Base-by-base conservation (phyloP, 495 filamentous ascomycete species). In the Penicillium pancosmium region DNA sequence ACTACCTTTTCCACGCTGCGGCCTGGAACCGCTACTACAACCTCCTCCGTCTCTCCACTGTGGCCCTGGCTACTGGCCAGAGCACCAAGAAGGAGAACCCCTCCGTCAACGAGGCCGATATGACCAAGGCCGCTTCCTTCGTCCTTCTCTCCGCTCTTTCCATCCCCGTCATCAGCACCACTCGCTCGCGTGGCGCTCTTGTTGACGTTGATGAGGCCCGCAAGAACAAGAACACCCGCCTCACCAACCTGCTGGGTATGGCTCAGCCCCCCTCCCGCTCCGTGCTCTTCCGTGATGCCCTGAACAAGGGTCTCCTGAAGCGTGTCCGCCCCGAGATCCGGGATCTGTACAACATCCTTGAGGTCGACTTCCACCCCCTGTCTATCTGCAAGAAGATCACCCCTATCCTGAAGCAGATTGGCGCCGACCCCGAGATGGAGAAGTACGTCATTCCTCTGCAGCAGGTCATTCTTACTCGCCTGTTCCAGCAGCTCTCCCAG, bases 381-480 rank as follows among this genome's bases (percentile, higher is more conserved):
- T 97, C 92, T 25, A 98, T 98, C 73, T 98, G 94, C 87, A 88
- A 95, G 77, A 98, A 97, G 85, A 97, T 98, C 54, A 96, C 93
- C 21, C 94, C 94, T 43, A 97, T 98, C 66, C 82, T 98, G 18
- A 83, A 87, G 69, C 84, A 98, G 81, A 97, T 98, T 70, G 94
- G 94, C 61, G 87, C 88, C 57, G 94, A 98, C 66, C 84, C 91
- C 40, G 93, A 98, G 69, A 94, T 98, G 92, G 86, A 93, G 78
- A 94, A 93, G 75, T 98, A 98, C 71, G 88, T 98, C 60, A 71
- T 88, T 50, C 94, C 94, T 55, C 83, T 98, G 53, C 95, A 98
- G 76, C 94, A 98, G 80, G 94, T 98, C 70, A 98, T 98, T 62
- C 85, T 98, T 53, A 98, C 94, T 44, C 88, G 94, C 59, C 86